Conservation (phyloP, 1,284 basidiomycete species). For the Leccinum insolens region DNA sequence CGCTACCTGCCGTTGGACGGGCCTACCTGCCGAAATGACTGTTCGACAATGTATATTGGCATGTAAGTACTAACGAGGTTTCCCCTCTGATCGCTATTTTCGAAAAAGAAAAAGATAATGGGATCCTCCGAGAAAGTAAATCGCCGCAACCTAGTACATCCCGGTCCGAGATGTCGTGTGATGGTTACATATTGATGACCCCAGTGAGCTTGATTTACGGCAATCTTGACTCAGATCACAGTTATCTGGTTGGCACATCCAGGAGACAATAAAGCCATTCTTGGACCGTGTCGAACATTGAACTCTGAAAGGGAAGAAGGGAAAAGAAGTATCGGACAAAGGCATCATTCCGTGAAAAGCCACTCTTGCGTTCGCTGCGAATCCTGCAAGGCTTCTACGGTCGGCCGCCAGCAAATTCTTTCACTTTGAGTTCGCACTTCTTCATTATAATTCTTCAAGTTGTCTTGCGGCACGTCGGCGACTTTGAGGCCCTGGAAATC, state of each 20-base stretch:
- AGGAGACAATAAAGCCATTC: background rate
- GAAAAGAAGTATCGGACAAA: background rate
- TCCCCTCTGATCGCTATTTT: no score
- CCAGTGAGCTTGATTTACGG: background rate
- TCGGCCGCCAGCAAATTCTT: background rate
- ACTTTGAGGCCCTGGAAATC: background rate
- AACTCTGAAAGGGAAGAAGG: background rate
- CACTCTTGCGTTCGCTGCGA: background rate
- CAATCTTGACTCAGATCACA: background rate
- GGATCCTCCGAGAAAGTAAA: no score
- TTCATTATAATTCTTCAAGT: background rate
- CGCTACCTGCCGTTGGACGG: no score
- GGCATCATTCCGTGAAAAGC: background rate
- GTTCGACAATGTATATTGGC: no score
- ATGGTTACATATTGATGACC: no score
- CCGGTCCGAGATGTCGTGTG: no score
- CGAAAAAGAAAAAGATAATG: no score
- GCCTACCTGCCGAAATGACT: no score
- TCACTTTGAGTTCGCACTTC: background rate
- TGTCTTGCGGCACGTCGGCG: background rate
- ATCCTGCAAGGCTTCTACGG: background rate
- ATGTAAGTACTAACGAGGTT: no score
- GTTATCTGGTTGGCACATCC: background rate
- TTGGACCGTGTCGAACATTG: background rate
- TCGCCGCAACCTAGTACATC: no score